These are phyloP conservation scores for Trichoderma polysporum DNA, from an alignment of 2,329 filamentous ascomycete genomes.

Conservation along the genomic window DNA sequence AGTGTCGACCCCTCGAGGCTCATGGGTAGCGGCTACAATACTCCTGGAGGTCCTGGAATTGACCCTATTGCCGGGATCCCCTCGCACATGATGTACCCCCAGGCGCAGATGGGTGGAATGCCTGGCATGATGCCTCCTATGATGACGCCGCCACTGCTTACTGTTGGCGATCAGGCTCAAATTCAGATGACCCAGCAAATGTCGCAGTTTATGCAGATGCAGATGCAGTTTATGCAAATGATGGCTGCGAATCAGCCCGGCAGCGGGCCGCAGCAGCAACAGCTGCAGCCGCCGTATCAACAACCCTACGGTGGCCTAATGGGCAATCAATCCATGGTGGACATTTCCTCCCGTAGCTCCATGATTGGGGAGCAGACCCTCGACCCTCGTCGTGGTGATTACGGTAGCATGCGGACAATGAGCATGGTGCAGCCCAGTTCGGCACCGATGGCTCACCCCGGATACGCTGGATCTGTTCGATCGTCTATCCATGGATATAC, in stretches of 20 bases:
- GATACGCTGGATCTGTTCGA: conserved; percentile 34
- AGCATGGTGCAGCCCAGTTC: conserved; percentile 77
- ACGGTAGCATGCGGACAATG: conserved; percentile 63
- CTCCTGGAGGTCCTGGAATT: conserved; percentile 41
- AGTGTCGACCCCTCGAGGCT: conserved; percentile 56
- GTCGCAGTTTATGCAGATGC: conserved; percentile 88
- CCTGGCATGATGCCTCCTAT: conserved; percentile 32
- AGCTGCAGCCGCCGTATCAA: conserved; percentile 27
- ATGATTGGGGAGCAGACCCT: conserved; percentile 48
- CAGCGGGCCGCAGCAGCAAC: conserved; percentile 29
- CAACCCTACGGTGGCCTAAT: conserved; percentile 31
- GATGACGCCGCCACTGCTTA: conserved; percentile 50
- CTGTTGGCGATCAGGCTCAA: conserved; percentile 69
- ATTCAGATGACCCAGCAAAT: conserved; percentile 81
- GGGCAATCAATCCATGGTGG: conserved; percentile 44
- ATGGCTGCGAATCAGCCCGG: conserved; percentile 51
- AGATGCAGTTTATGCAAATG: conserved; percentile 93
- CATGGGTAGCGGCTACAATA: conserved; percentile 36
- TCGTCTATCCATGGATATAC: conserved; percentile 62
- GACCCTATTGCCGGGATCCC: conserved; percentile 53
- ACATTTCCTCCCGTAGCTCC: conserved; percentile 46
- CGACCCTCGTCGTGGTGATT: conserved; percentile 45
- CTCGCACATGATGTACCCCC: conserved; percentile 42
- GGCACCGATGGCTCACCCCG: conserved; percentile 53
- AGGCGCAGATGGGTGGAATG: conserved; percentile 30